Conservation (phyloP, 306 rosid species). For the Malus orientalis region DNA sequence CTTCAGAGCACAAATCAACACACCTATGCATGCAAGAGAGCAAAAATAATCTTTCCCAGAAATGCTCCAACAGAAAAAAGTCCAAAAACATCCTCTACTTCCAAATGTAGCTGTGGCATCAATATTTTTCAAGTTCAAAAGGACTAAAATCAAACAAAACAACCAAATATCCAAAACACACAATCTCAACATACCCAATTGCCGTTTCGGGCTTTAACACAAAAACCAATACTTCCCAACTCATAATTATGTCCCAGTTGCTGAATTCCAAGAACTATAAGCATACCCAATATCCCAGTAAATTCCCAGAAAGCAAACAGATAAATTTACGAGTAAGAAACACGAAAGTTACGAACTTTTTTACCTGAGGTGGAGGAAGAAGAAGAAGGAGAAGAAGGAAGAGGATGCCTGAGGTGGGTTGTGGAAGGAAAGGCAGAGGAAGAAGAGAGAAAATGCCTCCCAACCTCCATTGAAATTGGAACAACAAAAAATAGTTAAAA, state of each 20-base stretch:
- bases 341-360: background rate
- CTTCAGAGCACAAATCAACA: background rate
- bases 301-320: background rate
- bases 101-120: background rate
- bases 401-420: constrained; percentile 44
- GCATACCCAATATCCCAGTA: background rate
- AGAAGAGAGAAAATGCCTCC: constrained; percentile 49
- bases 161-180: background rate
- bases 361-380: constrained; percentile 28
- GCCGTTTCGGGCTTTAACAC: background rate
- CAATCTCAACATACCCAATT: background rate
- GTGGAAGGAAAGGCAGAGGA: constrained; percentile 52
- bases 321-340: background rate
- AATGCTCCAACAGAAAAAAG: background rate
- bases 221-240: background rate
- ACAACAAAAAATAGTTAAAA: background rate
- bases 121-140: background rate
- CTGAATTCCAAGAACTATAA: background rate
- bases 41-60: background rate
- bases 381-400: constrained; percentile 29
- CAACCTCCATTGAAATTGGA: constrained; percentile 61
- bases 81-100: background rate
- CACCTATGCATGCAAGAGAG: background rate
- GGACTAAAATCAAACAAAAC: background rate
- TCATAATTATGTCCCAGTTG: background rate